Conservation (phyloP, 2,329 filamentous ascomycete species). For the Escovopsis sp. region DNA sequence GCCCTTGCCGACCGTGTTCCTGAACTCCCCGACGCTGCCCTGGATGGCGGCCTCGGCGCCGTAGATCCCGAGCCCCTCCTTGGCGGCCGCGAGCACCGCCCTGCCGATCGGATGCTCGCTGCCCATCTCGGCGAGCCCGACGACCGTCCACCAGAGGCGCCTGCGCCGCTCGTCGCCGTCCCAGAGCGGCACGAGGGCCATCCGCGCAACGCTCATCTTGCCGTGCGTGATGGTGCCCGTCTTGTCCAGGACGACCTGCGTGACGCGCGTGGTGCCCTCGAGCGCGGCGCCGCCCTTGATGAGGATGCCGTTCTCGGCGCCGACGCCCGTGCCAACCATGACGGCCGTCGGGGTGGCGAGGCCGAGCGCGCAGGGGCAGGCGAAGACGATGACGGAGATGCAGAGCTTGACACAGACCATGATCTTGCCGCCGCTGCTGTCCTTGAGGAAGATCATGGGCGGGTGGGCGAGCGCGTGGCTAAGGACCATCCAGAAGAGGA, state of each 20-base stretch:
- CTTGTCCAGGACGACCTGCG: conserved; percentile 85
- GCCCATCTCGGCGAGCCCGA: conserved; percentile 88
- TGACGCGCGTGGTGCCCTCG: conserved; percentile 80
- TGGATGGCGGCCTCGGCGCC: conserved; percentile 60
- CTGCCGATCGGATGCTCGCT: conserved; percentile 94
- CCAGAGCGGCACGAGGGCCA: conserved; percentile 55
- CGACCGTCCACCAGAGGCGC: conserved; percentile 84
- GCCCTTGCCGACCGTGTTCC: conserved; percentile 68
- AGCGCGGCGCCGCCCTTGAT: conserved; percentile 91
- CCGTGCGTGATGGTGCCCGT: conserved; percentile 89
- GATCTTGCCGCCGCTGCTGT: conserved; percentile 71
- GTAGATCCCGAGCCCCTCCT: conserved; percentile 52
- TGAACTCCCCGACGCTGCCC: conserved; percentile 74
- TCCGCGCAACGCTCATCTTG: conserved; percentile 80
- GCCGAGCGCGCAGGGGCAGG: conserved; percentile 92
- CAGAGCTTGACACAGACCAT: conserved; percentile 97
- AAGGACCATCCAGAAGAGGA: conserved; percentile 84
- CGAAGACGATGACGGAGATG: conserved; percentile 96
- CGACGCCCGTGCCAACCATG: conserved; percentile 97
- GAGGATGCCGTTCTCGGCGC: conserved; percentile 90
- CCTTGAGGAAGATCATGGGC: conserved; percentile 73
- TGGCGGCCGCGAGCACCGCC: conserved; percentile 64
- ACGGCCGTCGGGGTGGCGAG: conserved; percentile 91
- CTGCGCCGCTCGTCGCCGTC: conserved; percentile 44
- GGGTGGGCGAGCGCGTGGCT: conserved; percentile 73